Percentiles rank a stretch among this genome's conserved stretches.
Conservation (phyloP, 495 filamentous ascomycete genomes). For the Aspergillus wentii region DNA sequence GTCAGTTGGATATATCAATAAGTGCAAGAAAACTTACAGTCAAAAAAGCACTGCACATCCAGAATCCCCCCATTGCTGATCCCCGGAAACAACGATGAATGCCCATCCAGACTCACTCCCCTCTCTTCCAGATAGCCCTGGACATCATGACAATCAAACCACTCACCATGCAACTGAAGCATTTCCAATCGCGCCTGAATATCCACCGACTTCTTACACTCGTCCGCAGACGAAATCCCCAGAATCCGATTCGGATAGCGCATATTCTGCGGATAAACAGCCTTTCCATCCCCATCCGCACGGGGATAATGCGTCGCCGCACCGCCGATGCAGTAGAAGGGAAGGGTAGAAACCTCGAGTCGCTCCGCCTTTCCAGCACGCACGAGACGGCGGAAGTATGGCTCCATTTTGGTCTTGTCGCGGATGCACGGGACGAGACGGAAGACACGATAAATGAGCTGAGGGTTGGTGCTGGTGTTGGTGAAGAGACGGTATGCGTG, state of each 20-base stretch:
- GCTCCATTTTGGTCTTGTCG: conserved; percentile 40
- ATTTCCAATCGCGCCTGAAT: conserved; percentile 6
- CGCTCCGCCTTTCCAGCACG: background rate
- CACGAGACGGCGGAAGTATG: conserved; percentile 30
- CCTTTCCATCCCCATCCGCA: conserved; percentile 29
- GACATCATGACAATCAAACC: conserved; percentile 68
- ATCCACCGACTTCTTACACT: background rate
- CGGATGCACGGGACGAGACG: conserved; percentile 58
- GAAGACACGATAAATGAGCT: conserved; percentile 53
- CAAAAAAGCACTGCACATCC: conserved; percentile 9
- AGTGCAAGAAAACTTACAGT: background rate
- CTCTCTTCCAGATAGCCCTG: conserved; percentile 37
- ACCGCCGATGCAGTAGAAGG: conserved; percentile 13
- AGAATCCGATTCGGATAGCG: conserved; percentile 17
- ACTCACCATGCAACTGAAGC: conserved; percentile 57
- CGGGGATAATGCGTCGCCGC: background rate
- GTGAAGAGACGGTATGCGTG: conserved; percentile 51
- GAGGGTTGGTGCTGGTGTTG: conserved; percentile 44
- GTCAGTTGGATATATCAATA: background rate
- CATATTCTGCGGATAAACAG: conserved; percentile 45
- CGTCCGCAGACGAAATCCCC: conserved; percentile 5
- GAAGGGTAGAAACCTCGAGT: conserved; percentile 32
- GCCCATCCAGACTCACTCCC: conserved; percentile 16
- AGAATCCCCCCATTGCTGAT: conserved; percentile 6
- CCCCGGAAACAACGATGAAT: conserved; percentile 10